These are phyloP conservation scores for Aspergillus versicolor DNA, from an alignment of 2,329 filamentous ascomycete genomes.

Conservation along the genomic window DNA sequence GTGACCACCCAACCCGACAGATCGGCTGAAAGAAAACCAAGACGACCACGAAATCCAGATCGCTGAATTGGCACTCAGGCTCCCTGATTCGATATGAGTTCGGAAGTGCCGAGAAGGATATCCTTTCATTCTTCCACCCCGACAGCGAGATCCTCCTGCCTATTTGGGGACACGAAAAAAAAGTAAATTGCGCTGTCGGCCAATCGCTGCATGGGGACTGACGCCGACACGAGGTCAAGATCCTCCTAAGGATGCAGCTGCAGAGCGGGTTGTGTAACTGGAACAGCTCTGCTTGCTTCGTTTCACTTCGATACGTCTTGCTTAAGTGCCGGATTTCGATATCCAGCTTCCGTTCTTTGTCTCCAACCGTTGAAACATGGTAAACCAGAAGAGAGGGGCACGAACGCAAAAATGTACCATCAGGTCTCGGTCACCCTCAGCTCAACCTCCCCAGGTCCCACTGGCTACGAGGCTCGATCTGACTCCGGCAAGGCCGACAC, in stretches of 20 bases:
- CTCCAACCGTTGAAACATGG: neutral
- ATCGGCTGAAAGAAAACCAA: constrained; percentile 3
- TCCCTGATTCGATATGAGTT: neutral
- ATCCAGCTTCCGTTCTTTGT: neutral
- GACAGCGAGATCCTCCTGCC: neutral
- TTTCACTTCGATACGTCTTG: neutral
- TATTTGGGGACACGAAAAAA: neutral
- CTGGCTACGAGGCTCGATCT: neutral
- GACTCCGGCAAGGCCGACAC: neutral
- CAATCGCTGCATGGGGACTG: neutral
- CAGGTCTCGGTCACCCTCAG: neutral
- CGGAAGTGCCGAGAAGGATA: neutral
- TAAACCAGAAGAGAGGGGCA: neutral
- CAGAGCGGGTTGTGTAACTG: constrained; percentile 3
- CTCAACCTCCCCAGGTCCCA: neutral
- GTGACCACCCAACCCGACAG: neutral
- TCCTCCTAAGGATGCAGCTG: neutral
- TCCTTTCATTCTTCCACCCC: neutral
- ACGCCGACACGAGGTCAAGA: constrained; percentile 2
- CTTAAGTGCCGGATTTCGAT: neutral
- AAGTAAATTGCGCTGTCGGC: neutral
- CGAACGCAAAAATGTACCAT: neutral
- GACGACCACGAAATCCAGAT: neutral
- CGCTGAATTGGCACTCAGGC: neutral
- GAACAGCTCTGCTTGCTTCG: neutral